Base-by-base conservation (phyloP, 2,329 filamentous ascomycete species). In the Penicillium hesseltinei region DNA sequence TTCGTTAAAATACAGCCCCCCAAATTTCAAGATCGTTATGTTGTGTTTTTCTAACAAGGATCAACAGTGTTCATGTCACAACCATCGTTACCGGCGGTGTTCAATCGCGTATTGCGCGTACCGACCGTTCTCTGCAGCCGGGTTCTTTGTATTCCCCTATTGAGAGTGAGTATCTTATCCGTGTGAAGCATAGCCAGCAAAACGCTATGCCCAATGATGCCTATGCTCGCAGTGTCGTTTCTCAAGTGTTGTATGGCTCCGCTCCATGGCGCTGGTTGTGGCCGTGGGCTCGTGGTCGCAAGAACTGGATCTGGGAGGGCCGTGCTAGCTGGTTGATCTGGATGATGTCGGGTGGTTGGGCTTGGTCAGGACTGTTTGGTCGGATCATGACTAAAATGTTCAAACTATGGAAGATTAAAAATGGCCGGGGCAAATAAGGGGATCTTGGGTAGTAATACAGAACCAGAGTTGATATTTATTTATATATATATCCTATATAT, bases 71-170 rank as follows among this genome's bases (percentile, higher is more conserved):
- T 59, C 75, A 78, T 39, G 79, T 85, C 36, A 80, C 78, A 55
- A 80, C 82, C 3, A 74, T 82, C 31, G 75, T 87, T 7, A 87
- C 85, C 1, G 85, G 85, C 10, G 84, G 84, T 10, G 84, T 87
- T 33, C 80, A 82, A 66, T 82, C 79, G 42, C 82, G 82, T 33
- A 84, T 87, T 62, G 80, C 82, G 4, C 77, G 84, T n/a, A 77
- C 73, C 5, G 69, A 82, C 15, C 76, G 82, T 27, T 69, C 71
- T 5, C 67, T 87, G 9, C 73, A 75, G 2, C 70, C 75, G 9
- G 75, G 77, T 45, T 82, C 79, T 0, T 72, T 83, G 23, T 86
- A 84, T 66, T 61, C 78, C 23, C 80, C 82, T 0, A 74, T 86
- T 33, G 74, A 78, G 42, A 72, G 71, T 5, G 79, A 83, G 57